Evolutionary conservation across 768 basidiomycete species (phyloP), one percentile per base, ranked within the genome.

Genomic region (Pleurotus platypus): DNA sequence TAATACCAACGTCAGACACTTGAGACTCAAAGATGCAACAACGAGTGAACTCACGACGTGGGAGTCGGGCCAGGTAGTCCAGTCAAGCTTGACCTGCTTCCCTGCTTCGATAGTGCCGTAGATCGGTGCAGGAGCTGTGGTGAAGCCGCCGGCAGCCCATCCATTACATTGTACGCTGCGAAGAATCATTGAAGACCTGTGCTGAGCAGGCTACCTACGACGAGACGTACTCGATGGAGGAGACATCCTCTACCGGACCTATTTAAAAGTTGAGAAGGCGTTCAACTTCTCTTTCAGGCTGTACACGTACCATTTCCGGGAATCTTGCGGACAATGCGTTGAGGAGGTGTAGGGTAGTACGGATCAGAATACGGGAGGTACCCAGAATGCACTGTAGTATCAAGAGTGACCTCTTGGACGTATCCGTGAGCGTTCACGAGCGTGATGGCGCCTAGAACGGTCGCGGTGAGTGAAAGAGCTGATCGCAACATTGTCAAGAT

Each of bases 41-140:
- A 45, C 2, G 4, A 16, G 3, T 45, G 24, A 16, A 53, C 60
- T 26, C 43, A 68, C 67, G 27, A 65, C 51, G 59, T 74, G 73
- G 51, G 70, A 73, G 30, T 67, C 66, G 0, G 73, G 73, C 72
- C 72, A 64, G 13, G 71, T 63, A 3, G 72, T 77, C 75, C 75
- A 79, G 65, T 78, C 75, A 40, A 78, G 64, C 15, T 67, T 64
- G 24, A 78, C 63, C 24, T 66, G 62, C 12, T 70, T 69, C 8
- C 76, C 78, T 9, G 78, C 72, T 2, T 74, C 69, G n/a, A 76
- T 69, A 3, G 75, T 75, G 5, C 71, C 75, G 56, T 64, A 67
- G 20, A 78, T 60, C 2, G 75, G 69, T 5, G 75, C 75, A 20
- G 77, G 76, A 2, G 67, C 63, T n/a, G 72, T 71, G 18, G 48